A percentile compares a stretch with the other conserved stretches of the same genome.
These are phyloP conservation scores for Aspergillus pseudoglaucus DNA, from an alignment of 2,329 filamentous ascomycete species.

Conservation along the genomic window DNA sequence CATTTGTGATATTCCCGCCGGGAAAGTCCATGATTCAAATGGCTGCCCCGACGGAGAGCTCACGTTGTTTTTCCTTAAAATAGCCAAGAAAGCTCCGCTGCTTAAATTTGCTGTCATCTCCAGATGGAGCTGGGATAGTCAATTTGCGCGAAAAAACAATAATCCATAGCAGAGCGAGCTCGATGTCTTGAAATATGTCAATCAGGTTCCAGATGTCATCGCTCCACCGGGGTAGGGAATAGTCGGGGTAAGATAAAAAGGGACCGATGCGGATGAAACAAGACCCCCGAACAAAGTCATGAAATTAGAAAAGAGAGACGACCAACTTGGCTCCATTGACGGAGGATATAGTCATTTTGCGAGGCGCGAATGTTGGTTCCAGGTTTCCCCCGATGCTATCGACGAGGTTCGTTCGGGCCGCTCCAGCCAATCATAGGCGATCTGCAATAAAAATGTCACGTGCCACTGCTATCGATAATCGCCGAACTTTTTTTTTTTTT, in stretches of 20 bases:
- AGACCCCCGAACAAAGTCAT: not conserved
- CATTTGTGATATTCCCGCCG: constrained; percentile 35
- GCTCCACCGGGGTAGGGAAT: constrained; percentile 4
- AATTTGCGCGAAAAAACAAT: constrained; percentile 6
- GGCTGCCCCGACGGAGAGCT: constrained; percentile 18
- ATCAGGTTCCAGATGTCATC: constrained; percentile 11
- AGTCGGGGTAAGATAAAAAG: not conserved
- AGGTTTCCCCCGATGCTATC: constrained; percentile 7
- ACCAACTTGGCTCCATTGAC: not conserved
- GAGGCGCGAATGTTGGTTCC: constrained; percentile 6
- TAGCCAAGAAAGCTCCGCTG: constrained; percentile 18
- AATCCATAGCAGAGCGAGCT: constrained; percentile 15
- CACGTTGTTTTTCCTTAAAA: constrained; percentile 18
- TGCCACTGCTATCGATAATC: constrained; percentile 24
- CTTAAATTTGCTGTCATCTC: constrained; percentile 30
- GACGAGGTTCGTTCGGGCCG: constrained; percentile 26
- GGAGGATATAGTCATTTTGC: not conserved
- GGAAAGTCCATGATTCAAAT: constrained; percentile 39
- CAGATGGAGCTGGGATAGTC: constrained; percentile 11
- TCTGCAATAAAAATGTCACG: constrained; percentile 20
- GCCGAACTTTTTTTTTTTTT: constrained; percentile 21
- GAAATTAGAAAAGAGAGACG: not conserved
- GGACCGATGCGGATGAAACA: not conserved
- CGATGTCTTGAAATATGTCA: constrained; percentile 13
- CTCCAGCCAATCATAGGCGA: constrained; percentile 25